Conservation (phyloP, 768 basidiomycete species). For the Rickenella mellea region DNA sequence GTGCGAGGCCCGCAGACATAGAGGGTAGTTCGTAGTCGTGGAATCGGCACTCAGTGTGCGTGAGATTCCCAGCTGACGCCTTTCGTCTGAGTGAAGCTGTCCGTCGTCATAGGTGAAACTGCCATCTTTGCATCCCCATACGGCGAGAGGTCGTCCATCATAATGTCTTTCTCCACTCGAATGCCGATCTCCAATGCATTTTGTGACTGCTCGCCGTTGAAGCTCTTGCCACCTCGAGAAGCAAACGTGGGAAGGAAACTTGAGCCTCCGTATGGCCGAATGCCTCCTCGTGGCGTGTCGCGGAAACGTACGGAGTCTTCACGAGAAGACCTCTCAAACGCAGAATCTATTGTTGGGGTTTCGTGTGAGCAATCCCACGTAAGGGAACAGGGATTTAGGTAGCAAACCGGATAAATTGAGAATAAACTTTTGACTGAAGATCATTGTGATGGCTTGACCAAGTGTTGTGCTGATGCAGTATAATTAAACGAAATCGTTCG, state of each 20-base stretch:
- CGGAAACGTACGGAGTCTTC: not conserved
- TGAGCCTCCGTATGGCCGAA: not conserved
- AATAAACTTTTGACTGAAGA: conserved; percentile 6
- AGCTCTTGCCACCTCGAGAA: not conserved
- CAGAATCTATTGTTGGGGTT: not conserved
- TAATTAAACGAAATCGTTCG: conserved; percentile 6
- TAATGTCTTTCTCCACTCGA: not conserved
- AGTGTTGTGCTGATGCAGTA: conserved; percentile 8
- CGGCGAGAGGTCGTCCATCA: not conserved
- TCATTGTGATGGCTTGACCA: conserved; percentile 11
- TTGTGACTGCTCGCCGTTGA: not conserved
- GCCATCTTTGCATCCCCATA: too few relatives aligned
- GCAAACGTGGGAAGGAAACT: not conserved
- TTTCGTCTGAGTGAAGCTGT: too few relatives aligned
- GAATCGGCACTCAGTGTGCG: too few relatives aligned
- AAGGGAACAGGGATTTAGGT: not conserved
- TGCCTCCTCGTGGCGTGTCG: not conserved
- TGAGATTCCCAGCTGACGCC: too few relatives aligned
- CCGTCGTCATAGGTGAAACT: too few relatives aligned
- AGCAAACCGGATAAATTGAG: conserved; percentile 2
- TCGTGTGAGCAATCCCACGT: not conserved
- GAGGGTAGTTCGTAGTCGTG: too few relatives aligned
- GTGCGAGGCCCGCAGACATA: too few relatives aligned
- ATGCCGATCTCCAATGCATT: not conserved
- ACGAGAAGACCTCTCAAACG: not conserved